Evolutionary conservation across 306 rosid genomes (phyloP).

Genomic region (Castanopsis chinensis): DNA sequence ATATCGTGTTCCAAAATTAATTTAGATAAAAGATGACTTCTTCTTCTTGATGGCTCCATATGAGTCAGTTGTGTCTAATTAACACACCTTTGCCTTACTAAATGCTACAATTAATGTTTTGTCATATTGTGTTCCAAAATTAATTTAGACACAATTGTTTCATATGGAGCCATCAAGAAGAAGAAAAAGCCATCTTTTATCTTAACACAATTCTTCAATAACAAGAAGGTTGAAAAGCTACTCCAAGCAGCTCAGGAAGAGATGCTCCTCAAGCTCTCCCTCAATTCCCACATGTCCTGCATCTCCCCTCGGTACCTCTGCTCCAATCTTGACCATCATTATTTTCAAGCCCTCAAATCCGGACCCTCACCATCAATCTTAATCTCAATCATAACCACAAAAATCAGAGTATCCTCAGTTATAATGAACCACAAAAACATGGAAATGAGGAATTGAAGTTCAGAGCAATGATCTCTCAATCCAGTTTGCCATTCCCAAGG

Average conservation of each 20-base stretch:
- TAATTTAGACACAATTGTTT: too few species aligned
- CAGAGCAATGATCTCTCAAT: conserved; percentile 39
- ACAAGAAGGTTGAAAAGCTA: conserved; percentile 47
- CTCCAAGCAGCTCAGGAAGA: conserved; percentile 65
- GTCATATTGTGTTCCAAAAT: not conserved
- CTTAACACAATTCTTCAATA: not conserved
- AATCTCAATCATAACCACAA: not conserved
- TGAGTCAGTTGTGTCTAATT: too few species aligned
- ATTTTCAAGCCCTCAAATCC: conserved; percentile 48
- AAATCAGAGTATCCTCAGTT: too few species aligned
- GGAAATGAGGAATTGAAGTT: too few species aligned
- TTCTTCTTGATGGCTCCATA: too few species aligned
- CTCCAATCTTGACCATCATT: conserved; percentile 65
- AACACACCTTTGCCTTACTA: not conserved
- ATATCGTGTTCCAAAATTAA: not conserved
- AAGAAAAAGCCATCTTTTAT: too few species aligned
- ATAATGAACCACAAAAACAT: too few species aligned
- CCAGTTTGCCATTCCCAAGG: conserved; percentile 63
- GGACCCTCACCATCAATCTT: conserved; percentile 5
- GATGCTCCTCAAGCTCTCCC: conserved; percentile 47
- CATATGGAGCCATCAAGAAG: too few species aligned
- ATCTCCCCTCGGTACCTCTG: conserved; percentile 26
- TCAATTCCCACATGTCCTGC: conserved; percentile 49
- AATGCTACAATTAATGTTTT: not conserved
- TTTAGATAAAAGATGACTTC: too few species aligned